These are phyloP conservation scores for Pestalotiopsis sp. DNA, from an alignment of 2,329 filamentous ascomycete species.

Conservation along the genomic window DNA sequence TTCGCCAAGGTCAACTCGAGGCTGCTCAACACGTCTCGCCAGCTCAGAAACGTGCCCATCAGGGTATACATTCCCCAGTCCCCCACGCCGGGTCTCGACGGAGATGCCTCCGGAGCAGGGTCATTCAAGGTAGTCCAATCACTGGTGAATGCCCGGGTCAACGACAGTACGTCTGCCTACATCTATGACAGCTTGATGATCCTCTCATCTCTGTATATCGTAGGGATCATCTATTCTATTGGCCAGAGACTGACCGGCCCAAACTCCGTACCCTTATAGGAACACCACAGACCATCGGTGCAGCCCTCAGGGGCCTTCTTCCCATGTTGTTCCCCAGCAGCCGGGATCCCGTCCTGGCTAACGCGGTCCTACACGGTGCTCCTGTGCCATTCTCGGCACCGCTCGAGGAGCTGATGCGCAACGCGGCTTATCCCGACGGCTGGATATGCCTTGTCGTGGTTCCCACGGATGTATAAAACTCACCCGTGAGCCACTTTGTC, in stretches of 20 bases:
- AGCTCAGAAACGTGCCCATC: slow-evolving; percentile 81
- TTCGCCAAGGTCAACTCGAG: slow-evolving; percentile 76
- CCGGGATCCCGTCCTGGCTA: slow-evolving; percentile 79
- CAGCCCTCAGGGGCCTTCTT: slow-evolving; percentile 72
- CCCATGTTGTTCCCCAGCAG: slow-evolving; percentile 86
- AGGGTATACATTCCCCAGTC: slow-evolving; percentile 79
- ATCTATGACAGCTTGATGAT: background rate
- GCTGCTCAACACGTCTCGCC: slow-evolving; percentile 72
- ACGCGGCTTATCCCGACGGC: slow-evolving; percentile 86
- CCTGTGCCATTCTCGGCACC: slow-evolving; percentile 77
- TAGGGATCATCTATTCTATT: background rate
- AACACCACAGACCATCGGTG: slow-evolving; percentile 62
- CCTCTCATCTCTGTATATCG: background rate
- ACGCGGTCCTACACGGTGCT: slow-evolving; percentile 82
- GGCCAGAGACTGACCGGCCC: background rate
- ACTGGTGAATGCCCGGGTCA: slow-evolving; percentile 52
- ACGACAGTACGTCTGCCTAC: slow-evolving; percentile 32
- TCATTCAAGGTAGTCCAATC: slow-evolving; percentile 75
- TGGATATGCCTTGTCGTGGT: slow-evolving; percentile 83
- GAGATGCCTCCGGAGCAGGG: slow-evolving; percentile 37
- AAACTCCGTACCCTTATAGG: slow-evolving; percentile 16
- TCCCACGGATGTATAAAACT: slow-evolving; percentile 52
- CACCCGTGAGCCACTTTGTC: background rate
- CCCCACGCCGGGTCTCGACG: slow-evolving; percentile 14
- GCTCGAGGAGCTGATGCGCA: slow-evolving; percentile 79